A percentile compares a stretch with the other conserved stretches of the same genome.
These are phyloP conservation scores for Pezicula neosporulosa DNA, from an alignment of 2,329 filamentous ascomycete species.

Conservation along the genomic window DNA sequence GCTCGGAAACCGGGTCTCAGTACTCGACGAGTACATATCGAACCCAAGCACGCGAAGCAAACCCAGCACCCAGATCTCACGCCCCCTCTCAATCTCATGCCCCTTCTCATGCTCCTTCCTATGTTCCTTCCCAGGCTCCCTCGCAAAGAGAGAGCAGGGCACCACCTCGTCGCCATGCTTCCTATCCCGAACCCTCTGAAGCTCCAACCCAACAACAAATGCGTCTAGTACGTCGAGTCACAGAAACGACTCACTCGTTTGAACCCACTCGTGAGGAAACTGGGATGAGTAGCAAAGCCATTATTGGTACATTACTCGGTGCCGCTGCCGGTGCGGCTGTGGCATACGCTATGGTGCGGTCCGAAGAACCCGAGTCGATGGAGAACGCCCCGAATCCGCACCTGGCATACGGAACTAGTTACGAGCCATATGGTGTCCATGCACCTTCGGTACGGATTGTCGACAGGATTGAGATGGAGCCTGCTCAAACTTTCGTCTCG, in stretches of 20 bases:
- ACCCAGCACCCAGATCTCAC: too few relatives aligned
- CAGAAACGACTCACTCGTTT: slow-evolving; percentile 7
- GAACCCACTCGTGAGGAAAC: not conserved
- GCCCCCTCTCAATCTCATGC: too few relatives aligned
- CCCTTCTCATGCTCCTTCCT: too few relatives aligned
- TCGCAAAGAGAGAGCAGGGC: not conserved
- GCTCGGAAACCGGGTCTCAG: not conserved
- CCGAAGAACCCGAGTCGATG: slow-evolving; percentile 36
- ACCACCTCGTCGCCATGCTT: slow-evolving; percentile 6
- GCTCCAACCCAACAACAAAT: not conserved
- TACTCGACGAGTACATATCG: not conserved
- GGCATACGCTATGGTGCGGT: slow-evolving; percentile 70
- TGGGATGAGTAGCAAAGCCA: slow-evolving; percentile 54
- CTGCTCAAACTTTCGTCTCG: slow-evolving; percentile 5
- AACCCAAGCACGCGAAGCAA: not conserved
- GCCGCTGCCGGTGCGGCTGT: slow-evolving; percentile 74
- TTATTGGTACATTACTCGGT: slow-evolving; percentile 74
- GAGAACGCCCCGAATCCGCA: not conserved
- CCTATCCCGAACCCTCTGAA: not conserved
- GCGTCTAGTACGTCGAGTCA: slow-evolving; percentile 5
- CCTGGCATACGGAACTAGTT: not conserved
- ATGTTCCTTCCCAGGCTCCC: too few relatives aligned
- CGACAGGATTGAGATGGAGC: not conserved
- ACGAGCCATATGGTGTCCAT: not conserved
- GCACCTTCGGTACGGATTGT: not conserved